Base-by-base conservation (phyloP, 192 early-diverging fungal genomes). In the Chytriomyces sp. region DNA sequence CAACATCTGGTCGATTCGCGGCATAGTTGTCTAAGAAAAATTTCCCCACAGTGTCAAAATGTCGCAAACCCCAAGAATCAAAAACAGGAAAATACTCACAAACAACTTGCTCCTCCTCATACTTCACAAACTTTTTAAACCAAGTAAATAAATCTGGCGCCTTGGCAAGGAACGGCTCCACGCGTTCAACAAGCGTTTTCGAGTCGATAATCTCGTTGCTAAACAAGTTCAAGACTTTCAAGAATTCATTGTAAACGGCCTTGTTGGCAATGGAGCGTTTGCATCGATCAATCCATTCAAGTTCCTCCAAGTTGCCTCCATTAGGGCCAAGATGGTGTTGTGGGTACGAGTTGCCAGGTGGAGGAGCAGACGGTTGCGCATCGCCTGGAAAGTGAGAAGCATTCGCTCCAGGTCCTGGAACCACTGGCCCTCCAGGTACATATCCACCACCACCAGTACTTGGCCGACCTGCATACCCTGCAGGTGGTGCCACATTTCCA, bases 161-260 rank as follows among this genome's bases (percentile, higher is more conserved):
- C 50, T 90, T 90, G 7, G 88, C 89, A 67, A 98, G 88, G 75
- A 98, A 98, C 28, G 91, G 90, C 75, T 91, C 90, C 5, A 95
- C 93, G 13, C 92, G 88, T 65, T 98, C 94, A 2, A 97, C 90
- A 20, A 99, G 84, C 9, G 89, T 84, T 69, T 93, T 91, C 35
- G 92, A 83, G 69, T 96, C 94, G 67, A 99, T 87, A 46, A 98
- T 92, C 81, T 97, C 94, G 77, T 98, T 94, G 72, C 91, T 95
- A 82, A 94, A 99, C 24, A 98, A 81, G 66, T 98, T 97, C 24
- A 99, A 84, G 2, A 98, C 83, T 81, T 98, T 98, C 61, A 99
- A 86, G 82, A 99, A 99, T 80, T 99, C 97, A 82, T 93, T 93
- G 80, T 97, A 99, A 0, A 92, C 91, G 16, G 86, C 82, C 64